Conservation (phyloP, 1,284 basidiomycete genomes). For the Filobasidium uniguttulatum region DNA sequence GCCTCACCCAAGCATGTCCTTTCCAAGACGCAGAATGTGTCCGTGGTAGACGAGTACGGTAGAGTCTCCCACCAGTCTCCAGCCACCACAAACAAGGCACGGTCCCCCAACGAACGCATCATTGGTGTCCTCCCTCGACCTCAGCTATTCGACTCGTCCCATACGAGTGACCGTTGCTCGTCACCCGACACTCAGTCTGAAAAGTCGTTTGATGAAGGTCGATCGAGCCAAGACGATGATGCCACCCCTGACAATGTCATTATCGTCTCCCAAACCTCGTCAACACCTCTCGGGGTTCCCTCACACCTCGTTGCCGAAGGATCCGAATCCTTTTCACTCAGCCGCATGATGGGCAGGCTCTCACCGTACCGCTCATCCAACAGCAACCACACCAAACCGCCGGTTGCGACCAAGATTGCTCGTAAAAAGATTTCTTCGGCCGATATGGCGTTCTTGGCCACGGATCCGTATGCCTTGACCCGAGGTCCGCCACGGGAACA, state of each 20-base stretch:
- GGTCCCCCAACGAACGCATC: neutral
- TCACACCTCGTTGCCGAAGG: no score
- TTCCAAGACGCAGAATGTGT: neutral
- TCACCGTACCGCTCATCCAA: no score
- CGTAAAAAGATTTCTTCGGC: neutral
- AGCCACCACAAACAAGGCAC: no score
- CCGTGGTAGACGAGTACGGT: neutral
- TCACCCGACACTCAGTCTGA: neutral
- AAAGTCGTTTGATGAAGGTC: neutral
- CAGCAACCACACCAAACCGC: neutral
- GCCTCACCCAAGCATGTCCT: neutral
- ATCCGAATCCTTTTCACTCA: no score
- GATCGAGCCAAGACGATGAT: neutral
- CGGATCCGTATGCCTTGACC: constrained; percentile 5
- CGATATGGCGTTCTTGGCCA: neutral
- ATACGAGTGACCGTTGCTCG: neutral
- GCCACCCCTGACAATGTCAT: neutral
- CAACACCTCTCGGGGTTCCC: no score
- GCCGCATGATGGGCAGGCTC: no score
- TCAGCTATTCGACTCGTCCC: neutral
- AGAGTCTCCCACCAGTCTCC: neutral
- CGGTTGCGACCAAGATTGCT: no score
- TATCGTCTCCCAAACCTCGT: constrained; percentile 2
- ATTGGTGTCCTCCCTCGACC: neutral
- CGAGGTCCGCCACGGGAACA: neutral